These are phyloP conservation scores for Borovskyia barvae DNA, from an alignment of 208 protist genomes.

Conservation along the genomic window DNA sequence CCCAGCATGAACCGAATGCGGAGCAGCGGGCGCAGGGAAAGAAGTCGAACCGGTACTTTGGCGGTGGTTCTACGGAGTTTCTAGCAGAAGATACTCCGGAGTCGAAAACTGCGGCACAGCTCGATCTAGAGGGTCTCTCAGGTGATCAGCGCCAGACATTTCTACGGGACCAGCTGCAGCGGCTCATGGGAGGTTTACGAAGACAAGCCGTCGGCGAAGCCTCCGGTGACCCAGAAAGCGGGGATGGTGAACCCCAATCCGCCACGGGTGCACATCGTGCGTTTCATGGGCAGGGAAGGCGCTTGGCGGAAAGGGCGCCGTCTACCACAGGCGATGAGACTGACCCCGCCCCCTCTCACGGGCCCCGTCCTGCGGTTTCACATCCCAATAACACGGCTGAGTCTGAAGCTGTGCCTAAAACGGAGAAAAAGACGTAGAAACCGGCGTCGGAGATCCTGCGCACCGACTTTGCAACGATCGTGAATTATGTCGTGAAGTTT, in stretches of 20 bases:
- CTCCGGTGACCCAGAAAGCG: no score
- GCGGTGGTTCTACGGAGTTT: conserved; percentile 60
- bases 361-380: neutral
- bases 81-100: conserved; percentile 27
- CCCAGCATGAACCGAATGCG: conserved; percentile 11
- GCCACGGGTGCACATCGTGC: neutral
- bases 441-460: no score
- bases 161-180: conserved; percentile 20
- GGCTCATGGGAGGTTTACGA: conserved; percentile 6
- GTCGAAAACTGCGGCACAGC: no score
- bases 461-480: no score
- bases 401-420: neutral
- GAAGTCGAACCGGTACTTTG: conserved; percentile 71
- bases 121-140: conserved; percentile 2
- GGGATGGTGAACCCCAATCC: neutral
- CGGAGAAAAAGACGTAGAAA: no score
- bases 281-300: conserved; percentile 22
- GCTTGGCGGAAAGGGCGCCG: conserved; percentile 11
- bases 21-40: conserved; percentile 10
- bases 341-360: neutral
- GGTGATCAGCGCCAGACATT: conserved; percentile 13
- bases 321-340: neutral
- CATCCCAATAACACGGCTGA: no score
- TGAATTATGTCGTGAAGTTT: no score
- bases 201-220: neutral